phyloP scores from a whole-genome alignment of 331 rosid species.

The Spiraea crenata region DNA sequence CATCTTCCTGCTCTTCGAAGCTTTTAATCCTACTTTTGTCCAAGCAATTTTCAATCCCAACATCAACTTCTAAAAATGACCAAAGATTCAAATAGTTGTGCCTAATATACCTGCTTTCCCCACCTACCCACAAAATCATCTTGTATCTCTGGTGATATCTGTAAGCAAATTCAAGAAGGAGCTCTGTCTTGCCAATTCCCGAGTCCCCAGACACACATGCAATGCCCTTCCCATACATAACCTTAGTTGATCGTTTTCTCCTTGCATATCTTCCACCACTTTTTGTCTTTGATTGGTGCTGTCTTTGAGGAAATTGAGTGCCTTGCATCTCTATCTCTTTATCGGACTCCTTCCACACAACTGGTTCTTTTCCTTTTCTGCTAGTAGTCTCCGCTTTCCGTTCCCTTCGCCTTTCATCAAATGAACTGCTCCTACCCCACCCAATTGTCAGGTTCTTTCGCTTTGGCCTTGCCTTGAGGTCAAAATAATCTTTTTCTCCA shows the following conservation, averaged over 20 bases:
- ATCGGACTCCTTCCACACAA: constrained; percentile 85
- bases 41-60: constrained; percentile 64
- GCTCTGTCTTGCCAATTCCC: constrained; percentile 92
- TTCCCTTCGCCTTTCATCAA: constrained; percentile 61
- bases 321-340: constrained; percentile 84
- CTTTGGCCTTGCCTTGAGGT: constrained; percentile 70
- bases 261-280: constrained; percentile 48
- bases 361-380: constrained; percentile 74
- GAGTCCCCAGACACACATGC: constrained; percentile 82
- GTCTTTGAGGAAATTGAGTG: constrained; percentile 50
- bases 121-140: constrained; percentile 87
- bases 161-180: constrained; percentile 83
- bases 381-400: constrained; percentile 29
- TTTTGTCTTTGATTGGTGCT: constrained; percentile 47
- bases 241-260: constrained; percentile 56
- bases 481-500: constrained; percentile 71
- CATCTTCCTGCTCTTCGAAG: constrained; percentile 79
- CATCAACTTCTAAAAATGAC: constrained; percentile 78
- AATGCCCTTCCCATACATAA: constrained; percentile 78
- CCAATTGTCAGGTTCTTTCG: constrained; percentile 63
- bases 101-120: constrained; percentile 75
- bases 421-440: constrained; percentile 52
- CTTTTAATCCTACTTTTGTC: constrained; percentile 57
- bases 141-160: constrained; percentile 86
- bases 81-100: constrained; percentile 77